These are phyloP conservation scores for Geoglossum glabrum DNA, from an alignment of 495 filamentous ascomycete genomes.

Conservation along the genomic window DNA sequence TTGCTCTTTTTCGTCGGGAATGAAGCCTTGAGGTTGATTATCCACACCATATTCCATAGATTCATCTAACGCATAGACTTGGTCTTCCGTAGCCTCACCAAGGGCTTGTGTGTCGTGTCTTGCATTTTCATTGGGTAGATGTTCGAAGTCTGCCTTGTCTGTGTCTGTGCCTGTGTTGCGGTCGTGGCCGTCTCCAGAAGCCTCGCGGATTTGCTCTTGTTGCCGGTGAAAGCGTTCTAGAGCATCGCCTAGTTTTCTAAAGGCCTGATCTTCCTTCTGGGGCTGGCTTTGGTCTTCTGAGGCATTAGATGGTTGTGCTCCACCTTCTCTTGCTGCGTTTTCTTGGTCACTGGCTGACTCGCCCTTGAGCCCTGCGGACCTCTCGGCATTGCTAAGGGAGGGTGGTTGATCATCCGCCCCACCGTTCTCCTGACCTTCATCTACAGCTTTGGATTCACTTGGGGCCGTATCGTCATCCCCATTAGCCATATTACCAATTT, in stretches of 20 bases:
- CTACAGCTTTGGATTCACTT: slow-evolving; percentile 37
- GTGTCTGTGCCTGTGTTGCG: slow-evolving; percentile 22
- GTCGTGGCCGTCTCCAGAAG: slow-evolving; percentile 35
- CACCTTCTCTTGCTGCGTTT: slow-evolving; percentile 28
- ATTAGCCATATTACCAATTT: background rate
- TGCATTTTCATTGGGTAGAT: slow-evolving; percentile 65
- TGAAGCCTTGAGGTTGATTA: slow-evolving; percentile 27
- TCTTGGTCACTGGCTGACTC: slow-evolving; percentile 26
- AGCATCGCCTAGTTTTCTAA: slow-evolving; percentile 82
- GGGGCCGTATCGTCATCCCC: slow-evolving; percentile 37
- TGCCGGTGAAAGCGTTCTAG: slow-evolving; percentile 84
- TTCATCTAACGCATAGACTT: slow-evolving; percentile 62
- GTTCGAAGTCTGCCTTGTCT: slow-evolving; percentile 63
- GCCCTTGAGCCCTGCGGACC: slow-evolving; percentile 26
- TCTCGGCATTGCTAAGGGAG: slow-evolving; percentile 25
- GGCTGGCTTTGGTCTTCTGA: slow-evolving; percentile 9
- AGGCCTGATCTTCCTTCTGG: slow-evolving; percentile 30
- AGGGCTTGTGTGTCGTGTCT: slow-evolving; percentile 74
- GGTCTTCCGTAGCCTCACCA: slow-evolving; percentile 71
- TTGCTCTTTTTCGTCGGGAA: slow-evolving; percentile 16
- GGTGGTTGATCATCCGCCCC: slow-evolving; percentile 16
- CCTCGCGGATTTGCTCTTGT: slow-evolving; percentile 55
- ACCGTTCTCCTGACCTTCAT: slow-evolving; percentile 25
- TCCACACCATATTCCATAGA: slow-evolving; percentile 52
- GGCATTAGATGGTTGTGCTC: slow-evolving; percentile 10